Evolutionary conservation across 306 rosid species (phyloP), one percentile per base, ranked within the genome.

Genomic region (Quercus engelmannii): DNA sequence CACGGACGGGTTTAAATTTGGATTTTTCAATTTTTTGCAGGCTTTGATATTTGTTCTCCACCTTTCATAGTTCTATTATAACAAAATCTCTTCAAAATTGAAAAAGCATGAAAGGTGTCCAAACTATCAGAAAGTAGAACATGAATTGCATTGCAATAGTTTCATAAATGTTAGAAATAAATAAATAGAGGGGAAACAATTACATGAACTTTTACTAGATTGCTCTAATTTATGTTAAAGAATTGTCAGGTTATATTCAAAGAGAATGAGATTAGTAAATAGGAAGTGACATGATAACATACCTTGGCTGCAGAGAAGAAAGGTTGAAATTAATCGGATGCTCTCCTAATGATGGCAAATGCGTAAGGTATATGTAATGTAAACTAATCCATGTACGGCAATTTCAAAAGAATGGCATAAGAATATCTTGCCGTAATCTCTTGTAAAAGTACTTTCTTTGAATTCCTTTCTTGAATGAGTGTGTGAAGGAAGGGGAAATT

Each of bases 381-480:
- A 8, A 41, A 41, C 31, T 68, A 21, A 25, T 52, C 59, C 25
- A 71, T 56, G 71, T 6, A 38, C 35, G 65, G 61, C 46, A n/a
- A 56, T 58, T 80, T 67, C 71, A 70, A 28, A 43, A 35, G 19
- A 76, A 33, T 43, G 51, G 55, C 55, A 71, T 15, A 46, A 30
- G 84, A 82, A 80, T 81, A 70, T 55, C 75, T 74, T 70, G 21
- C 9, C 38, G 52, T 14, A 7, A 55, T 55, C 25, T 65, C 74
- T 81, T 80, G 19, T 17, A 41, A n/a, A 23, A 8, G 25, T 55
- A 58, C 55, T 70, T 82, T 74, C 68, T 21, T 76, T 74, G 55
- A 73, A 78, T 86, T 81, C 94, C 76, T 91, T 91, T 82, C 90
- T 92, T 92, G 74, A 46, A 31, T 38, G 63, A 74, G 78, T 30